Percentiles rank a stretch among this genome's conserved stretches.
These are phyloP conservation scores for Calonectria pteridis DNA, from an alignment of 2,329 filamentous ascomycete species.

Conservation along the genomic window DNA sequence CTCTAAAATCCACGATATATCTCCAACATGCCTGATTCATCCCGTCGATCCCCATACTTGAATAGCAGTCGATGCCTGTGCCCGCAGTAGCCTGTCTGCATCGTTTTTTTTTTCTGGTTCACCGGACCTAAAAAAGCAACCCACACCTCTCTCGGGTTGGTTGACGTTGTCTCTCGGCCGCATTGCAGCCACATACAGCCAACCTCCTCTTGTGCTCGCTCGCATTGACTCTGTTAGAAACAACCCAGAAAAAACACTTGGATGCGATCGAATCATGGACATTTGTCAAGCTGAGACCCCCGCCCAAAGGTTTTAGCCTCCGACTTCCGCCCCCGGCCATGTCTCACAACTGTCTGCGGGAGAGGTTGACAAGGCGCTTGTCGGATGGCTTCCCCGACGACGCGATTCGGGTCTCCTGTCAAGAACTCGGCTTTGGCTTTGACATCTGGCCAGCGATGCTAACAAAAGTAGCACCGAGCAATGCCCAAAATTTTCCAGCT, in stretches of 20 bases:
- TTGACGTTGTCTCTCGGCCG: slow-evolving; percentile 1
- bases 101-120: not conserved
- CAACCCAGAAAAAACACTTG: not conserved
- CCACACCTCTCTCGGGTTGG: not conserved
- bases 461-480: slow-evolving; percentile 12
- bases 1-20: slow-evolving; percentile 23
- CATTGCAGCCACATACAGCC: slow-evolving; percentile 7
- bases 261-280: not conserved
- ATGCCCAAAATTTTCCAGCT: slow-evolving; percentile 2
- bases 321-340: slow-evolving; percentile 2
- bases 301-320: not conserved
- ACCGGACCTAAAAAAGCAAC: slow-evolving; percentile 1
- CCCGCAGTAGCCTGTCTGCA: slow-evolving; percentile 6
- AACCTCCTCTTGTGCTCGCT: not conserved
- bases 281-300: slow-evolving; percentile 7
- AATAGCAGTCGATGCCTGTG: not conserved
- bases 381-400: slow-evolving; percentile 13
- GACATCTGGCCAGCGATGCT: not conserved
- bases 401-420: not conserved
- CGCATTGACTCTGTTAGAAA: slow-evolving; percentile 13
- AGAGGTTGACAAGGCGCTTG: not conserved
- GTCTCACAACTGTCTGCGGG: not conserved
- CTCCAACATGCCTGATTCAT: slow-evolving; percentile 25
- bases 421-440: not conserved
- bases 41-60: slow-evolving; percentile 18